phyloP scores from a whole-genome alignment of 2,329 filamentous ascomycete species.

The Hypocrella siamensis region DNA sequence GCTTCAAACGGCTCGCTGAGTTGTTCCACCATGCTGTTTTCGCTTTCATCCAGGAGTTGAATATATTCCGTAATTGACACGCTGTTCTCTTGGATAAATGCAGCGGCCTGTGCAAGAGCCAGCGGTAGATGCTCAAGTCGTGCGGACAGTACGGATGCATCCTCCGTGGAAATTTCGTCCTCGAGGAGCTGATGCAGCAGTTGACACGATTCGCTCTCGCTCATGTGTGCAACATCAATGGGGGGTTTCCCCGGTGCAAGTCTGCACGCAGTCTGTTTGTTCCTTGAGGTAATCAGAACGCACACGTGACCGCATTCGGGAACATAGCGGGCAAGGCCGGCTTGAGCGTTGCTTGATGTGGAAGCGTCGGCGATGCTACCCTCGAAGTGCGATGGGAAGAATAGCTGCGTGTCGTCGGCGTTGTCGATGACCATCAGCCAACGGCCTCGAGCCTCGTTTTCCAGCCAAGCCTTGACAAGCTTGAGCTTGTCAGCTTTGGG shows the following conservation, averaged over 20 bases:
- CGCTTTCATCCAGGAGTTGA: background rate
- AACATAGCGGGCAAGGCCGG: too few species aligned
- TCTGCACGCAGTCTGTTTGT: slow-evolving; percentile 2
- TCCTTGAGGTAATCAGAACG: background rate
- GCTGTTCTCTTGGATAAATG: background rate
- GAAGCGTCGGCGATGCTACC: too few species aligned
- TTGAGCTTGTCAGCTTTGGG: background rate
- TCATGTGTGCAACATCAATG: too few species aligned
- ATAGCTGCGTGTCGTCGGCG: background rate
- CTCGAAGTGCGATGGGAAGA: too few species aligned
- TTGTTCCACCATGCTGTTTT: background rate
- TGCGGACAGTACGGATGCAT: background rate
- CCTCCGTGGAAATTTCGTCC: too few species aligned
- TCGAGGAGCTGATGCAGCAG: too few species aligned
- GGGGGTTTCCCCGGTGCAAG: background rate
- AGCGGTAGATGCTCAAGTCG: background rate
- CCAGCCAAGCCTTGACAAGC: background rate
- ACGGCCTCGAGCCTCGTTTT: background rate
- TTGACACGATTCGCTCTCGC: too few species aligned
- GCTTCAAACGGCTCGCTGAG: too few species aligned
- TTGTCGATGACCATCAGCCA: background rate
- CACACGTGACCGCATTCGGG: background rate
- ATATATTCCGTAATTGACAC: background rate
- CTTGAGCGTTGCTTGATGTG: too few species aligned
- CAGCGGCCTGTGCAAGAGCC: background rate